phyloP scores from a whole-genome alignment of 1,284 basidiomycete species.

The Trametes sp. region DNA sequence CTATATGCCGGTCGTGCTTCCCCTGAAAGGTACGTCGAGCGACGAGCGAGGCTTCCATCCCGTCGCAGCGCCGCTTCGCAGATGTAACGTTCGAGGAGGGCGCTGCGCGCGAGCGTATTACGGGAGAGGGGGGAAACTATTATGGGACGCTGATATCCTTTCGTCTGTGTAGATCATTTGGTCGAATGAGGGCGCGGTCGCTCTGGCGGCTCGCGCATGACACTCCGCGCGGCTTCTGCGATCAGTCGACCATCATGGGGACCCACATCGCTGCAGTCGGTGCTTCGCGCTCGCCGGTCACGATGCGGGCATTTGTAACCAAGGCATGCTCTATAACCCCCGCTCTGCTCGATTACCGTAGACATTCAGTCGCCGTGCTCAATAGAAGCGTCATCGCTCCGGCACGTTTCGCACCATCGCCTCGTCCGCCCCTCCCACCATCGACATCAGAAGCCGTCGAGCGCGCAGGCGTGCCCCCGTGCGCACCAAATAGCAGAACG shows the following conservation, averaged over 20 bases:
- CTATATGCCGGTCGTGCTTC: constrained; percentile 72
- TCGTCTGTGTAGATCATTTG: constrained; percentile 30
- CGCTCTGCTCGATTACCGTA: constrained; percentile 9
- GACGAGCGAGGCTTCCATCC: neutral
- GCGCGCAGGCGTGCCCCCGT: constrained; percentile 2
- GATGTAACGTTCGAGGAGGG: neutral
- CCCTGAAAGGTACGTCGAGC: constrained; percentile 69
- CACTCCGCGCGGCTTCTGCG: constrained; percentile 24
- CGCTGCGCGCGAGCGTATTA: constrained; percentile 9
- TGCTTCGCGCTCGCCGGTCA: constrained; percentile 19
- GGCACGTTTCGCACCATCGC: constrained; percentile 8
- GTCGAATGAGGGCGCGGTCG: constrained; percentile 30
- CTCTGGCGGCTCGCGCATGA: constrained; percentile 27
- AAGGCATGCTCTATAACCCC: constrained; percentile 12
- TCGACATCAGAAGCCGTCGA: constrained; percentile 14
- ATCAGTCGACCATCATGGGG: constrained; percentile 29
- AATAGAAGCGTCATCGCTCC: constrained; percentile 9
- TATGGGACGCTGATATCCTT: constrained; percentile 31
- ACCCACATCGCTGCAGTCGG: constrained; percentile 23
- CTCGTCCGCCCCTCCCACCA: neutral
- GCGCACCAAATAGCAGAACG: neutral
- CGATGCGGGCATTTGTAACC: constrained; percentile 13
- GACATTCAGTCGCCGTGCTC: constrained; percentile 1
- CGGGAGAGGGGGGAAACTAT: constrained; percentile 25
- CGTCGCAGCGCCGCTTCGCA: constrained; percentile 22